These are phyloP conservation scores for Ligustrum vulgare DNA, from an alignment of 257 asterid species.

Conservation along the genomic window DNA sequence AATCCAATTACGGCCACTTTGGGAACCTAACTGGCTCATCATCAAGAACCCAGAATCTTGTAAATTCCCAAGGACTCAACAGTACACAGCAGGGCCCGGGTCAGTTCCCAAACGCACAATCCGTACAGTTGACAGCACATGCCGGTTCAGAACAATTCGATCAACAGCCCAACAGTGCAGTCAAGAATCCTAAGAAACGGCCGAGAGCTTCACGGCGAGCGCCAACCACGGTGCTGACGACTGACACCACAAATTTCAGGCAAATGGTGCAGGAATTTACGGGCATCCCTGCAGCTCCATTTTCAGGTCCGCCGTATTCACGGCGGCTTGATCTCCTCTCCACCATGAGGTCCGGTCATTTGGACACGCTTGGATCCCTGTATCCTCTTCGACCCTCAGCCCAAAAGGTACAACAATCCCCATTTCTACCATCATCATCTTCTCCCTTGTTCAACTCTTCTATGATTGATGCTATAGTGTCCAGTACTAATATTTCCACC, in stretches of 20 bases:
- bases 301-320: slow-evolving; percentile 53
- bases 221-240: slow-evolving; percentile 84
- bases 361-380: slow-evolving; percentile 40
- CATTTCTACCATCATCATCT: slow-evolving; percentile 26
- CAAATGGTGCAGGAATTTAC: slow-evolving; percentile 94
- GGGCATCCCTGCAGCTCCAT: slow-evolving; percentile 62
- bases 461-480: slow-evolving; percentile 29
- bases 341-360: slow-evolving; percentile 40
- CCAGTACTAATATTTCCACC: slow-evolving; percentile 24
- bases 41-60: slow-evolving; percentile 22
- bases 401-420: slow-evolving; percentile 33
- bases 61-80: slow-evolving; percentile 20
- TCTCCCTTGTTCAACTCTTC: slow-evolving; percentile 34
- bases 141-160: slow-evolving; percentile 1
- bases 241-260: slow-evolving; percentile 75
- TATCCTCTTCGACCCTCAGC: slow-evolving; percentile 62
- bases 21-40: slow-evolving; percentile 29
- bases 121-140: not conserved
- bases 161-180: not conserved
- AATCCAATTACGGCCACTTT: slow-evolving; percentile 29
- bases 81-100: slow-evolving; percentile 1
- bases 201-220: slow-evolving; percentile 83
- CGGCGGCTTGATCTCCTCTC: slow-evolving; percentile 70
- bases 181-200: slow-evolving; percentile 72
- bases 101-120: not conserved